These are phyloP conservation scores for Marasmius fiardii DNA, from an alignment of 1,284 basidiomycete genomes.

Conservation along the genomic window DNA sequence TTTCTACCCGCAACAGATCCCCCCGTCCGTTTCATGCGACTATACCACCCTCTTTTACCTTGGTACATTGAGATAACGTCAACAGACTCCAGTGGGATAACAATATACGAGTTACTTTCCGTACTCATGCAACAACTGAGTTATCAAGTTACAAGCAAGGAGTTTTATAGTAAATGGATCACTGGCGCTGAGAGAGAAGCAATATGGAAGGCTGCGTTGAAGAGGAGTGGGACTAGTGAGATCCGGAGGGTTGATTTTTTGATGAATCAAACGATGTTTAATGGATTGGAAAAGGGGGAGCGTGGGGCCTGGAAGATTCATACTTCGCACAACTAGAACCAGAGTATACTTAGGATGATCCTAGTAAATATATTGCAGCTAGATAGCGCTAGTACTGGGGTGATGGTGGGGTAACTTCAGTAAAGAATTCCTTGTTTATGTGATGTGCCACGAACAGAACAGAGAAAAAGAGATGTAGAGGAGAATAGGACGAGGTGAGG, in stretches of 20 bases:
- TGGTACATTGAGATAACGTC: neutral
- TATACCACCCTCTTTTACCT: neutral
- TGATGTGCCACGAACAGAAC: neutral
- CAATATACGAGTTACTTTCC: neutral
- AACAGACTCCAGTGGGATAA: neutral
- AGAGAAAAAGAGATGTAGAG: neutral
- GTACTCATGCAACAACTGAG: neutral
- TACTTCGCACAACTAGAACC: neutral
- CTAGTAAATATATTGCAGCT: no score
- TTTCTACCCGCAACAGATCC: neutral
- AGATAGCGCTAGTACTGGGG: no score
- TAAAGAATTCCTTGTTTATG: no score
- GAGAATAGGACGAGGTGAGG: neutral
- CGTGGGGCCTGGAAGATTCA: neutral
- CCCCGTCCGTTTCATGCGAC: neutral
- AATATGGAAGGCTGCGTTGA: neutral
- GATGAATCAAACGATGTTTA: neutral
- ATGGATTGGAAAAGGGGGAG: neutral
- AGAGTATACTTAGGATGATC: neutral
- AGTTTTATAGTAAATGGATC: neutral
- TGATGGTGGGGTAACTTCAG: no score
- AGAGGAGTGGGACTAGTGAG: neutral
- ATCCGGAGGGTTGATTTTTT: neutral
- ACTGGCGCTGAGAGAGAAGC: neutral
- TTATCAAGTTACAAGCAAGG: neutral